phyloP scores from a whole-genome alignment of 768 basidiomycete genomes.

The Rhizopogon vesiculosus region DNA sequence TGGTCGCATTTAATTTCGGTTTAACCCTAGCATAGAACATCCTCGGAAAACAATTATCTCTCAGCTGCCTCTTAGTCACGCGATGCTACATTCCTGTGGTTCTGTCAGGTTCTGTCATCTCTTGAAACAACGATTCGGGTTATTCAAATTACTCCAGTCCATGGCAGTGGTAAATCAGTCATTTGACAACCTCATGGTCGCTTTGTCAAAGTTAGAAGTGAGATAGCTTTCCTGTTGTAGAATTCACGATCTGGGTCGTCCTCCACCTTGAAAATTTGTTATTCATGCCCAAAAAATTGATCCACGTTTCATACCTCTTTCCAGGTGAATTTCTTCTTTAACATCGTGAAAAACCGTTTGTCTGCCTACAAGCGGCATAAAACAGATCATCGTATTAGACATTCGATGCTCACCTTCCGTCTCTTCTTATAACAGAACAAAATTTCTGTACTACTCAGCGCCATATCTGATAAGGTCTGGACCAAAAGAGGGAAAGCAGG shows the following conservation, averaged over 20 bases:
- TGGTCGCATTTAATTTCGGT: neutral
- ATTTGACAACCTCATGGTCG: slow-evolving; percentile 7
- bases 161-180: neutral
- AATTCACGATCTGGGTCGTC: slow-evolving; percentile 57
- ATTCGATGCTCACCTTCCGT: slow-evolving; percentile 56
- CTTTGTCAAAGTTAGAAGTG: slow-evolving; percentile 41
- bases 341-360: slow-evolving; percentile 75
- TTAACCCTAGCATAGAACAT: neutral
- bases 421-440: slow-evolving; percentile 94
- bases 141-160: neutral
- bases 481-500: slow-evolving; percentile 88
- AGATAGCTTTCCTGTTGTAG: slow-evolving; percentile 65
- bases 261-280: slow-evolving; percentile 36
- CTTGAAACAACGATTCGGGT: neutral
- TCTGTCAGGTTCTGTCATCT: neutral
- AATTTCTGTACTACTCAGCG: slow-evolving; percentile 53
- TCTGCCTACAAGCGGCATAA: slow-evolving; percentile 55
- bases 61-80: neutral
- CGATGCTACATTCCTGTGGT: neutral
- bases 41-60: neutral
- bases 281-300: neutral
- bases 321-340: slow-evolving; percentile 79
- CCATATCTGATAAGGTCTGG: slow-evolving; percentile 66
- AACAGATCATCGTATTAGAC: neutral
- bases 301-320: slow-evolving; percentile 39